phyloP scores from a whole-genome alignment of 768 basidiomycete genomes.

The Pisolithus sp. region DNA sequence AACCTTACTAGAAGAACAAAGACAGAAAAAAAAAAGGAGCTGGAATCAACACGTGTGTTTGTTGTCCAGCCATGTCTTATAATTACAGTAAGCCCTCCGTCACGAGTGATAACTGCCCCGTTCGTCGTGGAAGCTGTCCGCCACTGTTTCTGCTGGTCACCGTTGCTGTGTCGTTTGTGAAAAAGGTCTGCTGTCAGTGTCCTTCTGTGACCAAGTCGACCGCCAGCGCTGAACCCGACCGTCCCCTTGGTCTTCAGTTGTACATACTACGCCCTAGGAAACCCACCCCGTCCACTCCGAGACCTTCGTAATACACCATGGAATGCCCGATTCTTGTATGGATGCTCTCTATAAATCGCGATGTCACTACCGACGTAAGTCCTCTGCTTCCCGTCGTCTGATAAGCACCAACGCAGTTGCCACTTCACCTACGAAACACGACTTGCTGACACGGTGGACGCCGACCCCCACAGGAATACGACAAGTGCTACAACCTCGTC shows the following conservation, averaged over 20 bases:
- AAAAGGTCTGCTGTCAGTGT: too few species aligned
- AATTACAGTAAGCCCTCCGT: too few species aligned
- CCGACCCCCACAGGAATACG: slow-evolving; percentile 54
- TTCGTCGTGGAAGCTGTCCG: too few species aligned
- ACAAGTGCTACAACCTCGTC: slow-evolving; percentile 56
- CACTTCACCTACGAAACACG: background rate
- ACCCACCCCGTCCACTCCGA: background rate
- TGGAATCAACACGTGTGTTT: too few species aligned
- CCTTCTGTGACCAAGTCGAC: too few species aligned
- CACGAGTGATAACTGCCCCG: too few species aligned
- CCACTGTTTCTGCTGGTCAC: too few species aligned
- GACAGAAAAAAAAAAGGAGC: too few species aligned
- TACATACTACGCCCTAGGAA: background rate
- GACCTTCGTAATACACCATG: slow-evolving; percentile 16
- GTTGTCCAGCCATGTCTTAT: too few species aligned
- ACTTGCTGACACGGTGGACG: background rate
- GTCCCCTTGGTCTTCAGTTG: background rate
- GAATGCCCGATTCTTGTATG: slow-evolving; percentile 71
- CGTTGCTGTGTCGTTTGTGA: too few species aligned
- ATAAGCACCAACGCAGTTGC: background rate
- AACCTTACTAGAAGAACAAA: too few species aligned
- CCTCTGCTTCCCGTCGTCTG: background rate
- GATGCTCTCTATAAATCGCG: slow-evolving; percentile 75
- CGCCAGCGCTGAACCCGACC: too few species aligned
- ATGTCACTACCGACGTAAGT: slow-evolving; percentile 59